Percentiles rank a stretch among this genome's conserved stretches.
These are phyloP conservation scores for Penicillium janthinellum DNA, from an alignment of 2,329 filamentous ascomycete species.

Conservation along the genomic window DNA sequence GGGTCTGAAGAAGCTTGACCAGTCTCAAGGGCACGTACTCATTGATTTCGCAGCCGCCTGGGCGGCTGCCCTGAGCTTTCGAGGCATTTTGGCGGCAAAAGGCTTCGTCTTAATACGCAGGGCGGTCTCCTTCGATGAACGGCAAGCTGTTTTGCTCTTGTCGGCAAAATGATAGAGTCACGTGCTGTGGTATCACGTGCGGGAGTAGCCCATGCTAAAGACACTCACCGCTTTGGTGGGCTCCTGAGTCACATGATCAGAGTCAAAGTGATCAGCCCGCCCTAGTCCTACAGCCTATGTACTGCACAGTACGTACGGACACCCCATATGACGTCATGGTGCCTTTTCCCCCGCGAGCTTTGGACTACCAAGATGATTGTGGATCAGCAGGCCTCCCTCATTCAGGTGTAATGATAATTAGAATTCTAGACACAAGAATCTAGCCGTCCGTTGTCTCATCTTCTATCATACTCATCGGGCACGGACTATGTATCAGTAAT, in stretches of 20 bases:
- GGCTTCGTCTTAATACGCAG: conserved; percentile 6
- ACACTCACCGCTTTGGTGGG: not conserved
- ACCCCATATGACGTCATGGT: not conserved
- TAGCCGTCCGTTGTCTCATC: not conserved
- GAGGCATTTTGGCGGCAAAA: conserved; percentile 40
- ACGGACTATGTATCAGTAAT: not conserved
- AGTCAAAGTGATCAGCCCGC: not conserved
- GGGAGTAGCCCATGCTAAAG: too few relatives aligned
- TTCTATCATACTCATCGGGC: not conserved
- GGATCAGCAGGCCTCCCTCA: conserved; percentile 5
- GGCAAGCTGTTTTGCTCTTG: conserved; percentile 21
- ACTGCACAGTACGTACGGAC: not conserved
- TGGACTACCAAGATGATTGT: not conserved
- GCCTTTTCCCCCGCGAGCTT: not conserved
- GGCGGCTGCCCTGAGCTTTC: conserved; percentile 49
- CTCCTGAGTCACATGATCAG: not conserved
- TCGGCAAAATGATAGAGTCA: conserved; percentile 7
- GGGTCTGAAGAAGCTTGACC: not conserved
- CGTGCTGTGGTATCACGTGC: not conserved
- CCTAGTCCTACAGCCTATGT: too few relatives aligned
- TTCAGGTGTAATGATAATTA: too few relatives aligned
- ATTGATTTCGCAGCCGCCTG: conserved; percentile 51
- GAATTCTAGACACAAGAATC: conserved; percentile 1
- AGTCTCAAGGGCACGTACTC: conserved; percentile 35
- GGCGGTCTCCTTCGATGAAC: conserved; percentile 9